Base-by-base conservation (phyloP, 2,329 filamentous ascomycete species). In the Corniculantispora saksenae region DNA sequence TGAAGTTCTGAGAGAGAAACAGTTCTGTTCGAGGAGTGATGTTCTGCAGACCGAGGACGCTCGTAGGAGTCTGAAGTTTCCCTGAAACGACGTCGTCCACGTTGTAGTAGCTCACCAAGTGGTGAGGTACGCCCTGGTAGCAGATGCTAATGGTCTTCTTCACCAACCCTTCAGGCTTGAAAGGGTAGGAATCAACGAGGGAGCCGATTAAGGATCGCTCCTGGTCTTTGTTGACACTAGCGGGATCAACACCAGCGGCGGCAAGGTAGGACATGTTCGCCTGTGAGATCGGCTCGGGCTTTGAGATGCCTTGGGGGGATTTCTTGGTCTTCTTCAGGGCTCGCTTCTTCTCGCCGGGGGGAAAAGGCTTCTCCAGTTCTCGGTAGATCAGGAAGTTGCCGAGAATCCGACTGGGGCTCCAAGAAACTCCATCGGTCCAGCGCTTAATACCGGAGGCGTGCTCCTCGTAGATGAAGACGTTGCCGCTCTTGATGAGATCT, bases 111-210 rank as follows among this genome's bases (percentile, higher is more conserved):
- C 91, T 94, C 48, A 97, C 93, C 60, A 97, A 80, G 72, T 97
- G 93, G 72, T 97, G 93, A 2, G 88, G 89, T 2, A 93, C 85
- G 2, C 90, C 90, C 29, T 89, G 84, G 59, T 90, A 88, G 2
- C 85, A 88, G 47, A 97, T 87, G 70, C 90, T 94, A 77, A 97
- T 93, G 0, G 93, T 97, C 82, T 97, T 97, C 83, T 97, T 97
- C 68, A 97, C 86, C 48, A 97, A 79, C 0, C 94, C 93, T 1
- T 88, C 86, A 17, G 88, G 82, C 72, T 95, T 95, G 83, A 97
- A 97, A 38, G 89, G 87, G 71, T 97, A 97, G 0, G 91, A 93
- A 77, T 97, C 93, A n/a, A 94, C 86, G 15, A 97, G 82, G 1
- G 93, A 96, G 7, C 93, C 94, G 53, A 95, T 88, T 61, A 94